Conservation (phyloP, 495 filamentous ascomycete genomes). For the Geopyxis carbonaria region DNA sequence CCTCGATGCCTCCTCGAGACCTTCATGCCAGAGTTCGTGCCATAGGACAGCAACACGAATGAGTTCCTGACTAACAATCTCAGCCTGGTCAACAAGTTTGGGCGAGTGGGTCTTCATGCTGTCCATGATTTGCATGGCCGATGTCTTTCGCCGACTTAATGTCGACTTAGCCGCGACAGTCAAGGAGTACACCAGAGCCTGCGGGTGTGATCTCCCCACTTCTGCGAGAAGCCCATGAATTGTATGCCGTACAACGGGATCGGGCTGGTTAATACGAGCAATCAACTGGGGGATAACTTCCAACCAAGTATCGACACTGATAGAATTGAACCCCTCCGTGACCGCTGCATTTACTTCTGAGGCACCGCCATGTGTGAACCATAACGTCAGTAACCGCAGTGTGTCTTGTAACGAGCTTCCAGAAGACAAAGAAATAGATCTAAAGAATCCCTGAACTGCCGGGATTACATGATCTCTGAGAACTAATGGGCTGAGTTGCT, state of each 20-base stretch:
- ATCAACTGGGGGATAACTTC: slow-evolving; percentile 96
- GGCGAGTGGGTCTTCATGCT: slow-evolving; percentile 90
- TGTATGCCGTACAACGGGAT: slow-evolving; percentile 62
- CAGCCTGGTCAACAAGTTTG: slow-evolving; percentile 87
- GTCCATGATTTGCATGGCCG: slow-evolving; percentile 85
- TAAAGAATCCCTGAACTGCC: slow-evolving; percentile 85
- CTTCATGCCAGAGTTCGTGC: slow-evolving; percentile 99
- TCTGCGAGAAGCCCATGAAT: slow-evolving; percentile 84
- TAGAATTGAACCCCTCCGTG: slow-evolving; percentile 71
- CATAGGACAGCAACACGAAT: slow-evolving; percentile 92
- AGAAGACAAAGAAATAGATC: slow-evolving; percentile 78
- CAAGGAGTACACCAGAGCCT: slow-evolving; percentile 97
- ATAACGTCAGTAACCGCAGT: slow-evolving; percentile 75
- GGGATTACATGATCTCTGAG: slow-evolving; percentile 81
- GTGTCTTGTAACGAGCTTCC: slow-evolving; percentile 92
- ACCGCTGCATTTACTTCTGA: slow-evolving; percentile 73
- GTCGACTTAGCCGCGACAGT: slow-evolving; percentile 94
- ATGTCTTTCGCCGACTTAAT: slow-evolving; percentile 61
- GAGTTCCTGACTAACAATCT: slow-evolving; percentile 81
- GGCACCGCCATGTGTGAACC: slow-evolving; percentile 85
- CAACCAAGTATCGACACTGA: slow-evolving; percentile 95
- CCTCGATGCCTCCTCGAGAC: slow-evolving; percentile 89
- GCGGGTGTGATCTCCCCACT: slow-evolving; percentile 82
- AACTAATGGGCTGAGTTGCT: slow-evolving; percentile 38
- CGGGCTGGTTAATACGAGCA: slow-evolving; percentile 90